phyloP scores from a whole-genome alignment of 1,284 basidiomycete genomes.

The Pseudozyma flocculosa region DNA sequence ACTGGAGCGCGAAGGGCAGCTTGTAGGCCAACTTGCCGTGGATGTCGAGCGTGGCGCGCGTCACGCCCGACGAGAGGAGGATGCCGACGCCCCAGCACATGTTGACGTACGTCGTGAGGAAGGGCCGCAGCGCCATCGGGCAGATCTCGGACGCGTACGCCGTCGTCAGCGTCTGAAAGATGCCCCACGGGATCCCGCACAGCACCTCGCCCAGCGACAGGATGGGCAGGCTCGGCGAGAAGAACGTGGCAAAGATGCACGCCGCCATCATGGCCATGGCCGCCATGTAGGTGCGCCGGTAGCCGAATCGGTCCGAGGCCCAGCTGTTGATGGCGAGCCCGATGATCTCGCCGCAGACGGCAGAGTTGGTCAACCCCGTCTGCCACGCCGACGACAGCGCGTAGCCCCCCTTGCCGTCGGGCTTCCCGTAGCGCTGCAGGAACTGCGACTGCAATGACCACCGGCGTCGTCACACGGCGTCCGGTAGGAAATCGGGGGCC shows the following conservation, averaged over 20 bases:
- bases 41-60: conserved; percentile 55
- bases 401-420: too few relatives aligned
- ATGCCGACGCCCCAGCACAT: conserved; percentile 61
- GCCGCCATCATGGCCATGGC: conserved; percentile 38
- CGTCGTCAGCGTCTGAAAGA: conserved; percentile 61
- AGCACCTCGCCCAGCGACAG: conserved; percentile 58
- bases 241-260: conserved; percentile 57
- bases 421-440: too few relatives aligned
- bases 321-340: conserved; percentile 59
- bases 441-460: too few relatives aligned
- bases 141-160: conserved; percentile 63
- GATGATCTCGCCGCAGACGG: conserved; percentile 54
- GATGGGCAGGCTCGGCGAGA: conserved; percentile 58
- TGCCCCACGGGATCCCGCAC: conserved; percentile 60
- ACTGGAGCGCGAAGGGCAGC: conserved; percentile 61
- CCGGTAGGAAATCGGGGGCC: too few relatives aligned
- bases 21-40: conserved; percentile 56
- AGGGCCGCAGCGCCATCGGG: conserved; percentile 61
- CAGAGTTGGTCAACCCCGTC: conserved; percentile 52
- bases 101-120: conserved; percentile 62
- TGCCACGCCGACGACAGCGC: conserved; percentile 56
- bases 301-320: conserved; percentile 60
- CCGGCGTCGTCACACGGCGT: too few relatives aligned
- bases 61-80: conserved; percentile 60
- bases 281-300: conserved; percentile 56